Evolutionary conservation across 352 stramenopile species (phyloP).

Genomic region (Pythium brachiatum): DNA sequence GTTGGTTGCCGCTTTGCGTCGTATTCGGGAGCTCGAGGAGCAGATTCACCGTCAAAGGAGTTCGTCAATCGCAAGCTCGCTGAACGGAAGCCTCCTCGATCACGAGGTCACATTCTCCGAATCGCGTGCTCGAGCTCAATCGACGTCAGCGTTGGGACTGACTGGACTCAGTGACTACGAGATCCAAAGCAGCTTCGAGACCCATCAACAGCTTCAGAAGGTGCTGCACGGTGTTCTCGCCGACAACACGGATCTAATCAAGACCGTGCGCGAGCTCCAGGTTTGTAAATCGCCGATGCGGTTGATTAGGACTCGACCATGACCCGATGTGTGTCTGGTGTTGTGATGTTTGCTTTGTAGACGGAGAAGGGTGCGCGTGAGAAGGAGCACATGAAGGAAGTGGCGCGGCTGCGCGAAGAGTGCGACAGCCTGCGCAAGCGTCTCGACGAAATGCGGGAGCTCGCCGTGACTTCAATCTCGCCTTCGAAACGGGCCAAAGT

Average conservation of each 20-base stretch:
- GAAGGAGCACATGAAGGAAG: conserved; percentile 34
- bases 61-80: conserved; percentile 14
- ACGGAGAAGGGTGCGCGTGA: conserved; percentile 21
- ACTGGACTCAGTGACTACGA: conserved; percentile 15
- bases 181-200: conserved; percentile 15
- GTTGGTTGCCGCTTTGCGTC: conserved; percentile 14
- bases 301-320: neutral
- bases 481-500: conserved; percentile 25
- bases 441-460: conserved; percentile 21
- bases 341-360: conserved; percentile 24
- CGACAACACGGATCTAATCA: conserved; percentile 60
- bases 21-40: conserved; percentile 25
- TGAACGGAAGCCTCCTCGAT: conserved; percentile 13
- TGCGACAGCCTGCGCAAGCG: conserved; percentile 33
- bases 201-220: conserved; percentile 37
- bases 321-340: conserved; percentile 1
- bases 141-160: conserved; percentile 4
- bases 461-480: conserved; percentile 21
- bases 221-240: conserved; percentile 47
- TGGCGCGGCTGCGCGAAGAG: conserved; percentile 40
- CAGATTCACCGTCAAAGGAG: conserved; percentile 14
- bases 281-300: conserved; percentile 24
- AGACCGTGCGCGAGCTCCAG: conserved; percentile 63
- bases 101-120: conserved; percentile 10
- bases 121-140: conserved; percentile 15